Percentiles rank a stretch among this genome's conserved stretches.
These are phyloP conservation scores for Piper betle DNA, from an alignment of 164 flowering plant genomes.

Conservation along the genomic window DNA sequence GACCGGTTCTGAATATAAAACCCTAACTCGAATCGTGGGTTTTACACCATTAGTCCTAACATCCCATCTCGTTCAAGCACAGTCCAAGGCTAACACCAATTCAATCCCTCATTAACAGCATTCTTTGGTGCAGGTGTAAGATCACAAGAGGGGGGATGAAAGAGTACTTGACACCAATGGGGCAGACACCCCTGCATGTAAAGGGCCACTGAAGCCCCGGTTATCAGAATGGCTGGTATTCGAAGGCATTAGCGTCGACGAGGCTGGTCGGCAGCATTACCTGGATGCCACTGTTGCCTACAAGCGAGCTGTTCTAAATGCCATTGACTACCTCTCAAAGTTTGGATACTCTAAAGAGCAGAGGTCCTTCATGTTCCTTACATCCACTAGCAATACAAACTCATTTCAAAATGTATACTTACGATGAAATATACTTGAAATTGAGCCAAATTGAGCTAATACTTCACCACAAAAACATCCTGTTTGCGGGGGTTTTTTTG, in stretches of 20 bases:
- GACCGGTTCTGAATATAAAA: too few species aligned
- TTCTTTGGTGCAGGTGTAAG: conserved; percentile 64
- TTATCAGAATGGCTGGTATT: conserved; percentile 98
- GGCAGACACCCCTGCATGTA: conserved; percentile 86
- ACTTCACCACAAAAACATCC: too few species aligned
- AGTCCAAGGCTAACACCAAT: neutral
- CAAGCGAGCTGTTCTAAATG: conserved; percentile 90
- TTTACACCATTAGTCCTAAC: neutral
- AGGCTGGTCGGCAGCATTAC: conserved; percentile 82
- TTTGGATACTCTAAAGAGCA: conserved; percentile 95
- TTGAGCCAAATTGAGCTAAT: too few species aligned
- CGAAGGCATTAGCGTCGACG: conserved; percentile 96
- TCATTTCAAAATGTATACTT: too few species aligned
- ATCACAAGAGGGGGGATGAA: conserved; percentile 85
- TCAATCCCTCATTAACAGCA: neutral
- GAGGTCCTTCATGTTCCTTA: conserved; percentile 29
- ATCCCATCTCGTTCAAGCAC: neutral
- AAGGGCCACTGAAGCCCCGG: conserved; percentile 88
- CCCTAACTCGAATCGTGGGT: too few species aligned
- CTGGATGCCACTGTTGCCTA: conserved; percentile 86
- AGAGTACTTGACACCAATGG: conserved; percentile 94
- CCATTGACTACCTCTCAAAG: conserved; percentile 80
- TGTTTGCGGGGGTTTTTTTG: too few species aligned
- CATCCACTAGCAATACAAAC: neutral
- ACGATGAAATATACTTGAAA: too few species aligned